Base-by-base conservation (phyloP, 306 rosid genomes). In the Vigna angularis region DNA sequence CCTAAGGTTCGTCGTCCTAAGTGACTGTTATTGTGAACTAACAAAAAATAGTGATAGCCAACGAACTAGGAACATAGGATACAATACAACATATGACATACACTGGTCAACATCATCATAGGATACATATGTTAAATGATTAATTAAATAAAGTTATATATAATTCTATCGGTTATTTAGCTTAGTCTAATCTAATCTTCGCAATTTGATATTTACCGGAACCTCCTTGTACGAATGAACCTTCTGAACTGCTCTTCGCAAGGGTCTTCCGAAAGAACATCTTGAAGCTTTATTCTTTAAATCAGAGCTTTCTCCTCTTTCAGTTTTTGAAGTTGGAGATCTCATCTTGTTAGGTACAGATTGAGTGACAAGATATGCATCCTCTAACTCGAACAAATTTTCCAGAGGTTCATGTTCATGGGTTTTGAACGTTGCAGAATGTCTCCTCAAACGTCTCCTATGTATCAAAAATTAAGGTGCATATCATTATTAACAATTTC, bases 181-280 rank as follows among this genome's bases (percentile, higher is more conserved):
- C 15, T 88, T 77, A 91, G 32, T 44, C 85, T 61, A 76, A 22
- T 86, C 97, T 88, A 76, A 22, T 86, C 98, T 88, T 32, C 94
- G 76, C 89, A 91, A 48, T 84, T 93, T 93, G 67, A 73, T 68
- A 9, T 82, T 83, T 12, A 88, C 55, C 58, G 96, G 90, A 73
- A 61, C 55, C 78, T 88, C 94, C 78, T 85, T 93, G 88, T 85
- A 86, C 57, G 96, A 81, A n/a, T 91, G 91, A 63, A 87, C 87
- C 86, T 85, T 91, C 83, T 38, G 89, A 24, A 55, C 89, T 48
- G 93, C 94, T 58, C 78, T 88, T 52, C 89, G 75, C 79, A 72
- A 10, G 4, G 97, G 91, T 71, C 90, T 93, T 82, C 94, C 94
- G 5, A 91, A 71, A 34, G 94, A 89, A 75, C 77, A 63, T 66